A percentile compares a stretch with the other conserved stretches of the same genome.
phyloP scores from a whole-genome alignment of 805 yeast genomes.

The Candida boleticola region DNA sequence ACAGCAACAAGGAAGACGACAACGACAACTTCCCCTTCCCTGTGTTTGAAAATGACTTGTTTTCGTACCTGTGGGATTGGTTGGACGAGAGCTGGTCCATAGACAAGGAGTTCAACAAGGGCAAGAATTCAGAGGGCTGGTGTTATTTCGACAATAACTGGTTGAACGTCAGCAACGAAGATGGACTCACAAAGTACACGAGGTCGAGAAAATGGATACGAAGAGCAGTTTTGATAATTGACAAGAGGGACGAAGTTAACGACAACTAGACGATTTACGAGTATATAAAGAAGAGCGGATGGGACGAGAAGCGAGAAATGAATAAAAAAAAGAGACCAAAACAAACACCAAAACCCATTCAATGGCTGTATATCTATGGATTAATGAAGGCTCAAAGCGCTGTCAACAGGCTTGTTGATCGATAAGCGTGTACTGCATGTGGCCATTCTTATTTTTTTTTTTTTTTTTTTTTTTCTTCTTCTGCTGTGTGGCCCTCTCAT shows the following conservation, averaged over 20 bases:
- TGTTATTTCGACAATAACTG: constrained; percentile 51
- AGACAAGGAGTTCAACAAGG: constrained; percentile 39
- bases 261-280: background rate
- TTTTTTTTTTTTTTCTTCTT: background rate
- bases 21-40: constrained; percentile 47
- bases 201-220: constrained; percentile 52
- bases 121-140: constrained; percentile 49
- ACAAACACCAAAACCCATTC: too few relatives aligned
- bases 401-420: too few relatives aligned
- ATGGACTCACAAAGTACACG: constrained; percentile 51
- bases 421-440: background rate
- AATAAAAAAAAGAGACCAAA: too few relatives aligned
- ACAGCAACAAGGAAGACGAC: too few relatives aligned
- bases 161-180: constrained; percentile 38
- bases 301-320: too few relatives aligned
- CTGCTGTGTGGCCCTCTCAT: background rate
- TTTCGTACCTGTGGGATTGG: constrained; percentile 55
- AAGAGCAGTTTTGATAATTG: constrained; percentile 36
- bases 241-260: constrained; percentile 13
- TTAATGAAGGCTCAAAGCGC: too few relatives aligned
- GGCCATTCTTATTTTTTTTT: too few relatives aligned
- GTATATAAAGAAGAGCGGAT: too few relatives aligned
- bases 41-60: constrained; percentile 31
- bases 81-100: constrained; percentile 50
- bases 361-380: too few relatives aligned